These are phyloP conservation scores for Paraglomus occultum DNA, from an alignment of 192 early-diverging fungal genomes.

Conservation along the genomic window DNA sequence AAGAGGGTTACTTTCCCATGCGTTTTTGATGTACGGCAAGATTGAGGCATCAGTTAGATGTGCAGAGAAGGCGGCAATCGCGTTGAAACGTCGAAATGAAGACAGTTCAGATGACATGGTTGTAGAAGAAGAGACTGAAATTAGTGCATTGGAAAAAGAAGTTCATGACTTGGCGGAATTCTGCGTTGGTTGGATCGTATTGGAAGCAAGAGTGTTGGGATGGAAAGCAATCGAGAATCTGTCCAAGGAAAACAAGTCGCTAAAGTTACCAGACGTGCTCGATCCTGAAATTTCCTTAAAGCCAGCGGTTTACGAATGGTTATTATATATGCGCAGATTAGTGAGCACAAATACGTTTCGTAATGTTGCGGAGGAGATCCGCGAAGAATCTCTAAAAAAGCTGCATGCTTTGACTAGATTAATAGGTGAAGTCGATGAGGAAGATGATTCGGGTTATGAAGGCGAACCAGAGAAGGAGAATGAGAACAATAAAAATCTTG, in stretches of 20 bases:
- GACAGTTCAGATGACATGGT: neutral
- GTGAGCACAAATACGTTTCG: constrained; percentile 4
- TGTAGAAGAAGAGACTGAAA: neutral
- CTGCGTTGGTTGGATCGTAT: constrained; percentile 30
- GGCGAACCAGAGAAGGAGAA: neutral
- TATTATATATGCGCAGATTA: constrained; percentile 16
- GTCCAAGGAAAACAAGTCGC: constrained; percentile 5
- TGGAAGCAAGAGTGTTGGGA: constrained; percentile 16
- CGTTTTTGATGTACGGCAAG: constrained; percentile 25
- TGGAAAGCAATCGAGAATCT: constrained; percentile 26
- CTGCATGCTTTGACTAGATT: neutral
- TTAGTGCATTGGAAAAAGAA: neutral
- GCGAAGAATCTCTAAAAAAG: constrained; percentile 15
- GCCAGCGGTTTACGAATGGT: constrained; percentile 1
- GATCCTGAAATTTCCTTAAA: constrained; percentile 5
- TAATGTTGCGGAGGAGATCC: constrained; percentile 1
- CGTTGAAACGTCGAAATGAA: neutral
- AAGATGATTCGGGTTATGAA: neutral
- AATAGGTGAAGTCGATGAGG: constrained; percentile 1
- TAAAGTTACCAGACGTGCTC: constrained; percentile 8
- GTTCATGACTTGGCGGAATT: constrained; percentile 28
- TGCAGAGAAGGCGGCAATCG: constrained; percentile 10
- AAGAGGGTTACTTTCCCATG: constrained; percentile 22
- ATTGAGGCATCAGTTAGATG: constrained; percentile 19
- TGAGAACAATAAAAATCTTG: constrained; percentile 3